Base-by-base conservation (phyloP, 257 asterid genomes). In the Solanum bulbocastanum region DNA sequence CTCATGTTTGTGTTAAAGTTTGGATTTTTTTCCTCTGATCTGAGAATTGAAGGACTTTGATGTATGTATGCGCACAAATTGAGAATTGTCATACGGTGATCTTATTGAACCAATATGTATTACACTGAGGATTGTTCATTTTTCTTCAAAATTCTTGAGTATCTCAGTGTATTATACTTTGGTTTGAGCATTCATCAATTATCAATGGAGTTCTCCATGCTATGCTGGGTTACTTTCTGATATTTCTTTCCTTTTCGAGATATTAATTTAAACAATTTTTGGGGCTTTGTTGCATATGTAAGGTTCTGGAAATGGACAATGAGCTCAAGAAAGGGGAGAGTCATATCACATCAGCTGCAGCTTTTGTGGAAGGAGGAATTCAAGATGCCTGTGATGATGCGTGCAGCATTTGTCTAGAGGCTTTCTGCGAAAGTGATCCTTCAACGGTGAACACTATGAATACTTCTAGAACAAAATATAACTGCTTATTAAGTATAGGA, bases 321-420 rank as follows among this genome's bases (percentile, higher is more conserved):
- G 96, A 91, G 91, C 92, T 87, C 69, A 92, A 92, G 87, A 88
- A 89, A 87, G 92, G 88, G 83, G 96, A 91, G 89, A 42, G 89
- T 88, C 95, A 90, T 88, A 37, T 90, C 92, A 90, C 93, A 82
- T 96, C 99, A 87, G 95, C 98, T 25, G 98, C 96, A 44, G 99
- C 99, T 86, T 96, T 96, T 89, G 98, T 96, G 16, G 98, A 94
- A 93, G 99, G 98, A n/a, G 99, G 99, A 84, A 88, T 94, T 87
- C 99, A 95, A 87, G 99, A 96, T 86, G 95, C 98, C 10, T 93
- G 97, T 93, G 98, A 94, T 87, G 98, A 95, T 91, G 86, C 98
- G 37, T 96, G 99, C 87, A 96, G 99, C 94, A 96, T 96, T 88
- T 96, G 99, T 93, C 98, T 96, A 20, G 99, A 96, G 91, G 93